These are phyloP conservation scores for Oemleria cerasiformis DNA, from an alignment of 306 rosid species.

Conservation along the genomic window DNA sequence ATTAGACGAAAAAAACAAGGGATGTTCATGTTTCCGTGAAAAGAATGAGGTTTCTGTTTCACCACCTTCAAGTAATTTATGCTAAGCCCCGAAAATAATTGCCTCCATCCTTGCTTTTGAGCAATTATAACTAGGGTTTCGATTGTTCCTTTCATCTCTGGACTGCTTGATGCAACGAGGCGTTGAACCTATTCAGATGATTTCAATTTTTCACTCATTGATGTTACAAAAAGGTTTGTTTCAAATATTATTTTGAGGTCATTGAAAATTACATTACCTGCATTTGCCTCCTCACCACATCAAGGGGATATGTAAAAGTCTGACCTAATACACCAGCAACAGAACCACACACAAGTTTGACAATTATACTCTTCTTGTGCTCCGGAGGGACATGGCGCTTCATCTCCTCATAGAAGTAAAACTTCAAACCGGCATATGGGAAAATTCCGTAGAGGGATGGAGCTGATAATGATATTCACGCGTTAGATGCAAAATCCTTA, in stretches of 20 bases:
- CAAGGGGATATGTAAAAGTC: conserved; percentile 94
- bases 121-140: conserved; percentile 64
- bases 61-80: conserved; percentile 88
- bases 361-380: conserved; percentile 59
- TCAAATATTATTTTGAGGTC: conserved; percentile 16
- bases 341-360: conserved; percentile 85
- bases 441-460: conserved; percentile 94
- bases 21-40: background rate
- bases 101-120: conserved; percentile 80
- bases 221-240: conserved; percentile 7
- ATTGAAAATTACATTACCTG: conserved; percentile 51
- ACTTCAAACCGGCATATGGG: conserved; percentile 95
- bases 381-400: conserved; percentile 83
- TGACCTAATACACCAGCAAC: conserved; percentile 93
- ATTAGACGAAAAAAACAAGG: conserved; percentile 21
- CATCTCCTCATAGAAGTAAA: conserved; percentile 94
- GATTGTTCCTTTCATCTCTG: conserved; percentile 73
- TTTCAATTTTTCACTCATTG: conserved; percentile 5
- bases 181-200: conserved; percentile 66
- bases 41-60: conserved; percentile 9
- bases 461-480: conserved; percentile 50
- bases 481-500: conserved; percentile 21
- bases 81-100: conserved; percentile 90
- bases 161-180: conserved; percentile 39
- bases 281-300: conserved; percentile 98